These are phyloP conservation scores for Boletus barrowsii DNA, from an alignment of 768 basidiomycete species.

Conservation along the genomic window DNA sequence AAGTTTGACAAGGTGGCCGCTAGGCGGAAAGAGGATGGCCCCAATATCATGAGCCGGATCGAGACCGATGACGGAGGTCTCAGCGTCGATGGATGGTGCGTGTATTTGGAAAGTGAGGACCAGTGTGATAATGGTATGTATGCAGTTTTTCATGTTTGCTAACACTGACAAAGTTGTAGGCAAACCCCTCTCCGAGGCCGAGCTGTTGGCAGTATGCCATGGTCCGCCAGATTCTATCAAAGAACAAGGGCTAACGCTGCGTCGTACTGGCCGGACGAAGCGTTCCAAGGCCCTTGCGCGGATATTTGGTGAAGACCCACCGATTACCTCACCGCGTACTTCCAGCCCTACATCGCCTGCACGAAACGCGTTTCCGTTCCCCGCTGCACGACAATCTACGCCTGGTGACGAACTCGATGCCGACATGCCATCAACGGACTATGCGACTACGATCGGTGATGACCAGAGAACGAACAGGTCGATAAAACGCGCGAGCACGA, in stretches of 20 bases:
- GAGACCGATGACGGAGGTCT: slow-evolving; percentile 73
- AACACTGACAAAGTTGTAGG: slow-evolving; percentile 37
- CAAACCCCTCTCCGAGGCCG: slow-evolving; percentile 74
- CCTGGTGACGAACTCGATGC: slow-evolving; percentile 39
- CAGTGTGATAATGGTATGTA: slow-evolving; percentile 51
- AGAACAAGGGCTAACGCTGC: slow-evolving; percentile 75
- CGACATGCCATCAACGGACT: slow-evolving; percentile 32
- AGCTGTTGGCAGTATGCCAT: slow-evolving; percentile 80
- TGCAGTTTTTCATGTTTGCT: background rate
- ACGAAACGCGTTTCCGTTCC: slow-evolving; percentile 13
- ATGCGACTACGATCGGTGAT: slow-evolving; percentile 27
- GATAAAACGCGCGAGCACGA: slow-evolving; percentile 85
- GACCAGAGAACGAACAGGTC: slow-evolving; percentile 24
- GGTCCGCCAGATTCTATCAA: slow-evolving; percentile 74
- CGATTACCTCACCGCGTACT: slow-evolving; percentile 16
- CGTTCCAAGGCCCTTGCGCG: slow-evolving; percentile 41
- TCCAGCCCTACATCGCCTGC: slow-evolving; percentile 37
- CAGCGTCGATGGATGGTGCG: slow-evolving; percentile 86
- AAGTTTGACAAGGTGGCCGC: slow-evolving; percentile 74
- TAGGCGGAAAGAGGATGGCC: slow-evolving; percentile 42
- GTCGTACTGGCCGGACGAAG: slow-evolving; percentile 46
- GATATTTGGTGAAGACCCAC: slow-evolving; percentile 49
- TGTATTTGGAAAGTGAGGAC: slow-evolving; percentile 64
- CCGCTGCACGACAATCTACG: slow-evolving; percentile 8
- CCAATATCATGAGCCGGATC: slow-evolving; percentile 49